phyloP scores from a whole-genome alignment of 1,284 basidiomycete genomes.

The Malassezia brasiliensis region DNA sequence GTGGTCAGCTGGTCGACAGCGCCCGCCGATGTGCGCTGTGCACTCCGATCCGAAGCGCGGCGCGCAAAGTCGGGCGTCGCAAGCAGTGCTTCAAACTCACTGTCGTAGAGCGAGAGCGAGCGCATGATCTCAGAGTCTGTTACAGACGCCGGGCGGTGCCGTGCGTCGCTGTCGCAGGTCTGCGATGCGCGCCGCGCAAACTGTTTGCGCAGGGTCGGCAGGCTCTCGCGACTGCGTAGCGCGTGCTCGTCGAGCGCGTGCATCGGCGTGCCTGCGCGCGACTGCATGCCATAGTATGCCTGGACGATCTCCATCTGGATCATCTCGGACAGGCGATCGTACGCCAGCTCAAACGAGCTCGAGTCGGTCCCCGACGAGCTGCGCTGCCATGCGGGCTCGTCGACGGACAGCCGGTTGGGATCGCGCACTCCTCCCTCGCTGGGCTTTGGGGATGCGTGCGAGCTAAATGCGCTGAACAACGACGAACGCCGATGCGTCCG shows the following conservation, averaged over 20 bases:
- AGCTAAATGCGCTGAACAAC: background rate
- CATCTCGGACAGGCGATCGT: constrained; percentile 13
- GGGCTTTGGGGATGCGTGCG: background rate
- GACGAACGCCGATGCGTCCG: background rate
- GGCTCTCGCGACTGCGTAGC: background rate
- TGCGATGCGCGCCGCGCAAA: background rate
- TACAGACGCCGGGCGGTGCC: background rate
- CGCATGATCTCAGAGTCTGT: constrained; percentile 14
- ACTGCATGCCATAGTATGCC: constrained; percentile 1
- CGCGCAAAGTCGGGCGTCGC: constrained; percentile 3
- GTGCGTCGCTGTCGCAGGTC: background rate
- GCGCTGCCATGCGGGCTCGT: background rate
- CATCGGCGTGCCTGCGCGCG: constrained; percentile 2
- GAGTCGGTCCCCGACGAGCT: background rate
- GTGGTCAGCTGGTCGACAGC: background rate
- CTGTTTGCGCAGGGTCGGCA: background rate
- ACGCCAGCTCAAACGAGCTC: constrained; percentile 1
- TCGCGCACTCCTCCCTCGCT: background rate
- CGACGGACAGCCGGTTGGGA: background rate
- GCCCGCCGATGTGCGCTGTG: background rate
- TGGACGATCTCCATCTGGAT: constrained; percentile 17
- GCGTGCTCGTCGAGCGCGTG: background rate
- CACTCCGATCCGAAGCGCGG: background rate
- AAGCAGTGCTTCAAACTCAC: constrained; percentile 14
- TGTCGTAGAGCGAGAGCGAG: constrained; percentile 14